Evolutionary conservation across 139 green algal genomes (phyloP).

Genomic region (Dunaliella primolecta): DNA sequence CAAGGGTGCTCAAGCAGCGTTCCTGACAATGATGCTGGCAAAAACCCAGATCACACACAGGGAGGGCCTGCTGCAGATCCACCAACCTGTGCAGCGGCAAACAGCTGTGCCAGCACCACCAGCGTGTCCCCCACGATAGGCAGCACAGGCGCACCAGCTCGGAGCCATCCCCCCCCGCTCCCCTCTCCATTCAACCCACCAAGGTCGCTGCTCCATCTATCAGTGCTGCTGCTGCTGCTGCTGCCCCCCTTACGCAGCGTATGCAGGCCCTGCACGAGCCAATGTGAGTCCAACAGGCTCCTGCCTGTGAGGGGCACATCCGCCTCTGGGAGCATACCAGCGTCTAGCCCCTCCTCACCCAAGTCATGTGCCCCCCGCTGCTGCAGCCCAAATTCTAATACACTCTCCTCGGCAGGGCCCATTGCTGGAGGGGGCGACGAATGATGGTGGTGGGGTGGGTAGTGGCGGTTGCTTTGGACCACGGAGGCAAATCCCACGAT

Average conservation of each 20-base stretch:
- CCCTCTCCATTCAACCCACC: no score
- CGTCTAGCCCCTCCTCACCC: no score
- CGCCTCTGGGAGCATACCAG: no score
- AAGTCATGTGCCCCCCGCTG: background rate
- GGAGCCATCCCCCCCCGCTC: background rate
- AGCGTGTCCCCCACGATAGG: constrained; percentile 70
- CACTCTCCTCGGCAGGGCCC: no score
- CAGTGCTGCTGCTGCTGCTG: no score
- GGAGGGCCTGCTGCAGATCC: background rate
- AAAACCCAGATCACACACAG: no score
- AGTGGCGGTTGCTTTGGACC: background rate
- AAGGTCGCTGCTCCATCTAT: no score
- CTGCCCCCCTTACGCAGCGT: background rate
- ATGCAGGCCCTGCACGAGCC: background rate
- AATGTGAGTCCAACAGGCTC: background rate
- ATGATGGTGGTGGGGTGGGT: background rate
- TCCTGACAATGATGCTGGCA: no score
- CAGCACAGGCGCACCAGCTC: constrained; percentile 11
- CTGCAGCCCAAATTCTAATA: background rate
- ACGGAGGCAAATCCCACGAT: constrained; percentile 74
- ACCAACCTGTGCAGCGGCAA: constrained; percentile 21
- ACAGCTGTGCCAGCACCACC: constrained; percentile 68
- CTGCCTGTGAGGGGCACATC: no score
- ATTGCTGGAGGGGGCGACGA: no score
- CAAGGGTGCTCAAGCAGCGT: no score